These are phyloP conservation scores for Acacia acuminata DNA, from an alignment of 306 rosid genomes.

Conservation along the genomic window DNA sequence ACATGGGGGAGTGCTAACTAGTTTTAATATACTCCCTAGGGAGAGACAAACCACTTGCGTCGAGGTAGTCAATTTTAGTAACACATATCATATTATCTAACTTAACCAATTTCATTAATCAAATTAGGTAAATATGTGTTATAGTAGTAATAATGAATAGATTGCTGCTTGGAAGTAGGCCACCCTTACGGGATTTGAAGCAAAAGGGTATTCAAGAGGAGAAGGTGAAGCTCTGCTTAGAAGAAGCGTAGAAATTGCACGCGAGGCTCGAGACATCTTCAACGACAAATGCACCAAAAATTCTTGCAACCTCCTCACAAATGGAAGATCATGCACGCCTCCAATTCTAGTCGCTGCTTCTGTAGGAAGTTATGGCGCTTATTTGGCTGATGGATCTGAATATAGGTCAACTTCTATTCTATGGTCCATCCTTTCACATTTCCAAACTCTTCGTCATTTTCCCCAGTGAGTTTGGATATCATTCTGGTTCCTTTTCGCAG, in stretches of 20 bases:
- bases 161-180: conserved; percentile 14
- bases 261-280: conserved; percentile 70
- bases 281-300: conserved; percentile 51
- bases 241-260: conserved; percentile 81
- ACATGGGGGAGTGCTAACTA: too few species aligned
- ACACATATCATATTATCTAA: too few species aligned
- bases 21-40: too few species aligned
- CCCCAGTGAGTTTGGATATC: not conserved
- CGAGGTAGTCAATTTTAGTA: too few species aligned
- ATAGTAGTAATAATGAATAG: too few species aligned
- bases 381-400: conserved; percentile 79
- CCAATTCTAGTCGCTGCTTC: conserved; percentile 86
- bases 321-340: conserved; percentile 34
- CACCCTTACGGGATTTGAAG: conserved; percentile 84
- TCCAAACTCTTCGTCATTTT: not conserved
- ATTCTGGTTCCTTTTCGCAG: conserved; percentile 27
- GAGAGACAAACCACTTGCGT: too few species aligned
- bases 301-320: conserved; percentile 44
- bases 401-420: conserved; percentile 33
- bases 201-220: conserved; percentile 67
- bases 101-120: too few species aligned
- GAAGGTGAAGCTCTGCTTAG: conserved; percentile 64
- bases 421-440: not conserved
- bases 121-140: too few species aligned
- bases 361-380: conserved; percentile 94